Conservation (phyloP, 2,329 filamentous ascomycete genomes). For the Arthrinium phaeospermum region DNA sequence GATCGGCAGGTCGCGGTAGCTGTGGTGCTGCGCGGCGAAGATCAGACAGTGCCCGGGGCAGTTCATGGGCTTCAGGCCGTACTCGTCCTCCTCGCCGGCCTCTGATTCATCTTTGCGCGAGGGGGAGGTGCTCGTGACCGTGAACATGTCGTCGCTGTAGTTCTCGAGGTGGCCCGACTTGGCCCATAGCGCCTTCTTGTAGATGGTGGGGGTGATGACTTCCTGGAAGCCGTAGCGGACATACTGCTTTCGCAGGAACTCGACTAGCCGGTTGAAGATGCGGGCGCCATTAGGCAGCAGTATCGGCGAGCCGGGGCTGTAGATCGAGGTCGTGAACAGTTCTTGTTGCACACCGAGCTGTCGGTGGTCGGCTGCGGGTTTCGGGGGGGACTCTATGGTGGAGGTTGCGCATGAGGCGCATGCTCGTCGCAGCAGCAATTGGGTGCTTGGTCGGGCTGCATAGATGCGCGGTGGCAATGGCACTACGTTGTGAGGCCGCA, state of each 20-base stretch:
- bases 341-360: constrained; percentile 69
- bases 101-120: constrained; percentile 41
- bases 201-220: constrained; percentile 88
- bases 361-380: constrained; percentile 58
- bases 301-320: constrained; percentile 85
- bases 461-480: background rate
- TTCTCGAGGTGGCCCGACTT: constrained; percentile 88
- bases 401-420: constrained; percentile 38
- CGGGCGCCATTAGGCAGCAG: constrained; percentile 82
- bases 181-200: constrained; percentile 87
- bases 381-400: constrained; percentile 32
- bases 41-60: constrained; percentile 94
- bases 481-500: constrained; percentile 1
- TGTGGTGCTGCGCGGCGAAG: constrained; percentile 82
- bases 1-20: constrained; percentile 88
- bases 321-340: constrained; percentile 78
- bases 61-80: constrained; percentile 94
- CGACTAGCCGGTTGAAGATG: constrained; percentile 82
- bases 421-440: constrained; percentile 28
- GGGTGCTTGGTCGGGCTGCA: background rate
- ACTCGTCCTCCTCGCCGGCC: constrained; percentile 39
- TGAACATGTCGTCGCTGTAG: constrained; percentile 92
- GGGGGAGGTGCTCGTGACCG: constrained; percentile 66
- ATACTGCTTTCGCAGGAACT: constrained; percentile 84
- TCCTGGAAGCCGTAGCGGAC: constrained; percentile 85